These are phyloP conservation scores for Cylindricascospora bacillispora DNA, from an alignment of 1,139 yeast species.

Conservation along the genomic window DNA sequence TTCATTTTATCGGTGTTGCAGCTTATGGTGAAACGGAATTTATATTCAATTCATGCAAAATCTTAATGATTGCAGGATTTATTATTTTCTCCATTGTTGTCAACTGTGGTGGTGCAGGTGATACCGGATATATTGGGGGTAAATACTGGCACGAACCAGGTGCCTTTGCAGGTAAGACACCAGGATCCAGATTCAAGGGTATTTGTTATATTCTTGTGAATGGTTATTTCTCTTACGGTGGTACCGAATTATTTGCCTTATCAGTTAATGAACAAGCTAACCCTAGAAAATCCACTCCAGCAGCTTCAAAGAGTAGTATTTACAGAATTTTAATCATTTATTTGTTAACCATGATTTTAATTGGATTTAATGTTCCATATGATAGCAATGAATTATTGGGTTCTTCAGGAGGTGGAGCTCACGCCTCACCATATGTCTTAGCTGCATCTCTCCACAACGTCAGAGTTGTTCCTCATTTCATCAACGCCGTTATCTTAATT, in stretches of 20 bases:
- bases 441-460: slow-evolving; percentile 56
- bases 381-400: slow-evolving; percentile 35
- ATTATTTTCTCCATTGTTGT: slow-evolving; percentile 45
- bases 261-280: slow-evolving; percentile 78
- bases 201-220: slow-evolving; percentile 66
- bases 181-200: slow-evolving; percentile 43
- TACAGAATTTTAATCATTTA: slow-evolving; percentile 56
- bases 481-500: slow-evolving; percentile 37
- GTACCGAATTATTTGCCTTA: slow-evolving; percentile 67
- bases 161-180: slow-evolving; percentile 27
- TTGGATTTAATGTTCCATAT: slow-evolving; percentile 57
- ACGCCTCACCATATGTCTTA: slow-evolving; percentile 59
- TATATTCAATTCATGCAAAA: slow-evolving; percentile 40
- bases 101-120: slow-evolving; percentile 53
- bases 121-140: slow-evolving; percentile 46
- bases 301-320: slow-evolving; percentile 49
- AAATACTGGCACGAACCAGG: slow-evolving; percentile 49
- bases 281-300: slow-evolving; percentile 61
- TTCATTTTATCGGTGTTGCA: slow-evolving; percentile 50
- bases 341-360: slow-evolving; percentile 42
- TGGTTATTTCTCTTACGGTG: slow-evolving; percentile 77
- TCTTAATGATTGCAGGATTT: slow-evolving; percentile 48
- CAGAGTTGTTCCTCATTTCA: slow-evolving; percentile 39
- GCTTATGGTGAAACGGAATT: slow-evolving; percentile 69
- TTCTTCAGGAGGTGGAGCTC: slow-evolving; percentile 25